Evolutionary conservation across 768 basidiomycete genomes (phyloP).

Genomic region (Neoboletus magnificus): DNA sequence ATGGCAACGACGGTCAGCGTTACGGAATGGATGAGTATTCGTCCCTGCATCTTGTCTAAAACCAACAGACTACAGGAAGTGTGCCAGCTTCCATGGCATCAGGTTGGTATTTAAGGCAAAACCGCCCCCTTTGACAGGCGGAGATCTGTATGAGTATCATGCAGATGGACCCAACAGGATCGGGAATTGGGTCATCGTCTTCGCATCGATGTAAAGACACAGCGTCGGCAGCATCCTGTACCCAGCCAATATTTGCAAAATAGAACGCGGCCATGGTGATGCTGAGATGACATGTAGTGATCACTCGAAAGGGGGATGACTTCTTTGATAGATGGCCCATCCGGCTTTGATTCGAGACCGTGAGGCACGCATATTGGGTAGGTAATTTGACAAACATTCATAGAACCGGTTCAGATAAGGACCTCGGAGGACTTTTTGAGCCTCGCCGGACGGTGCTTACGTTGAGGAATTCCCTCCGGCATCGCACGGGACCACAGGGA

Average conservation of each 20-base stretch:
- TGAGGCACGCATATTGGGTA: background rate
- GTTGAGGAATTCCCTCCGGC: background rate
- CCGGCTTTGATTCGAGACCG: background rate
- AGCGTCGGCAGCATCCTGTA: background rate
- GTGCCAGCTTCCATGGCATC: background rate
- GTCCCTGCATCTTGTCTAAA: background rate
- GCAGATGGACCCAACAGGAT: background rate
- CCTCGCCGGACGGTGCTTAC: background rate
- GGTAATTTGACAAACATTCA: background rate
- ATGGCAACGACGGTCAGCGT: background rate
- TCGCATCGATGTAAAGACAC: background rate
- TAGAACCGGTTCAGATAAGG: background rate
- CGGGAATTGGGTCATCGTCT: background rate
- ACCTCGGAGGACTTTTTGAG: background rate
- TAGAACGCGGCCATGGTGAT: background rate
- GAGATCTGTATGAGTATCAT: background rate
- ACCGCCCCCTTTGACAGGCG: background rate
- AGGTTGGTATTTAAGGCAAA: background rate
- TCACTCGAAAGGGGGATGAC: too few species aligned
- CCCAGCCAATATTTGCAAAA: background rate
- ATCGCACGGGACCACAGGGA: background rate
- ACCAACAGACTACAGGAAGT: background rate
- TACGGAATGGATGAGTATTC: background rate
- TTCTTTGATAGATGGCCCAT: background rate
- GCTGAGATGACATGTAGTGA: too few species aligned